These are phyloP conservation scores for Stenogyne calaminthoides DNA, from an alignment of 305 asterid genomes.

Conservation along the genomic window DNA sequence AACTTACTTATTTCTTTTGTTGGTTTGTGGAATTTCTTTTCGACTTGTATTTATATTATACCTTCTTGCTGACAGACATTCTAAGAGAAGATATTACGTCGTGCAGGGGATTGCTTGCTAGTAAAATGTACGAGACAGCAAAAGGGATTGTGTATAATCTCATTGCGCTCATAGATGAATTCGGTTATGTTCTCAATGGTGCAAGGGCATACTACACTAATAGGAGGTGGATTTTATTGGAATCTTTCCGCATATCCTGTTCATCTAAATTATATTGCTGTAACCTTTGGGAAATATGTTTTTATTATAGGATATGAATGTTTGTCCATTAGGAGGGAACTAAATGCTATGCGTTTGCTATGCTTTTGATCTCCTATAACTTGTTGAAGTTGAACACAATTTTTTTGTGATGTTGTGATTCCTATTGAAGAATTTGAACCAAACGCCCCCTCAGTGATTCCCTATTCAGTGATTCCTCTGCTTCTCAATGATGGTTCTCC, in stretches of 20 bases:
- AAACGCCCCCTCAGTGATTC: too few relatives aligned
- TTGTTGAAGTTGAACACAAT: slow-evolving; percentile 17
- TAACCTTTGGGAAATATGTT: not conserved
- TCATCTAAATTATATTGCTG: not conserved
- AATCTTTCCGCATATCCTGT: not conserved
- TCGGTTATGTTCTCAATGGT: slow-evolving; percentile 83
- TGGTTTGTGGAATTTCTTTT: not conserved
- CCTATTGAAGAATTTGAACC: too few relatives aligned
- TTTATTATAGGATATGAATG: not conserved
- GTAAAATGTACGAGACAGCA: slow-evolving; percentile 88
- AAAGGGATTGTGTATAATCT: slow-evolving; percentile 84
- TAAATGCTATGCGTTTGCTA: not conserved
- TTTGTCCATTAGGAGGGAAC: not conserved
- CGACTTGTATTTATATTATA: not conserved
- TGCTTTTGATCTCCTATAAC: not conserved
- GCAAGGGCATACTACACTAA: slow-evolving; percentile 88
- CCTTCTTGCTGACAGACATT: too few relatives aligned
- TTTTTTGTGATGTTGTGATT: slow-evolving; percentile 6
- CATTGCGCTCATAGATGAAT: slow-evolving; percentile 62
- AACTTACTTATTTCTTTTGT: not conserved
- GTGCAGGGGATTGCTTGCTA: slow-evolving; percentile 84
- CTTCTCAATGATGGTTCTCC: too few relatives aligned
- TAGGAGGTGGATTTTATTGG: slow-evolving; percentile 54
- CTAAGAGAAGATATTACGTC: too few relatives aligned
- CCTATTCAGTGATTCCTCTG: too few relatives aligned